Evolutionary conservation across 768 basidiomycete species (phyloP).

Genomic region (Stropharia rugosoannulata): DNA sequence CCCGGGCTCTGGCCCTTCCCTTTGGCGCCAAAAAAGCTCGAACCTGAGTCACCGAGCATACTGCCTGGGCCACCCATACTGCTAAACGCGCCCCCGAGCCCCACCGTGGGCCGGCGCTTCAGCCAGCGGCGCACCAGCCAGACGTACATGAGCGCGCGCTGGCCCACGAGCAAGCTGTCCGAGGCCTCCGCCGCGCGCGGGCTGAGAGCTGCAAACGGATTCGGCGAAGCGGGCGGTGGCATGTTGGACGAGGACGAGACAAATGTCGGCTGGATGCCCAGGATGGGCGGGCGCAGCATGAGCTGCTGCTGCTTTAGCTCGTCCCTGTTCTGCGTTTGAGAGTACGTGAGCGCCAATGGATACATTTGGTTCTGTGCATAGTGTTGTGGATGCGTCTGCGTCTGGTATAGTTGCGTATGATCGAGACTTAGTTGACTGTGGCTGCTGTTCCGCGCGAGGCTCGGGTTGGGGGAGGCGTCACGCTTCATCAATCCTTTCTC

Average conservation of each 20-base stretch:
- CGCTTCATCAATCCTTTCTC: neutral
- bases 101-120: slow-evolving; percentile 45
- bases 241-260: slow-evolving; percentile 42
- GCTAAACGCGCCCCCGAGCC: slow-evolving; percentile 9
- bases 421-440: slow-evolving; percentile 19
- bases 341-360: slow-evolving; percentile 11
- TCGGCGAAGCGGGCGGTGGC: slow-evolving; percentile 17
- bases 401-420: slow-evolving; percentile 1
- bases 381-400: neutral
- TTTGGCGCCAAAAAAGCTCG: slow-evolving; percentile 29
- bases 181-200: slow-evolving; percentile 18
- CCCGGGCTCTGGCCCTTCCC: slow-evolving; percentile 19
- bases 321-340: slow-evolving; percentile 10
- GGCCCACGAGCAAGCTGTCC: slow-evolving; percentile 19
- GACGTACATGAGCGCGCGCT: slow-evolving; percentile 58
- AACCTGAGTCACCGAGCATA: slow-evolving; percentile 37
- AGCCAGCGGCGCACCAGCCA: slow-evolving; percentile 80
- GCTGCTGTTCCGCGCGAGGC: slow-evolving; percentile 16
- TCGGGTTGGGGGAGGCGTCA: slow-evolving; percentile 19
- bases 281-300: slow-evolving; percentile 38
- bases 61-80: slow-evolving; percentile 23
- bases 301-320: slow-evolving; percentile 26
- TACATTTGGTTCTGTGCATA: neutral
- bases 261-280: slow-evolving; percentile 70
- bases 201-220: slow-evolving; percentile 18